Evolutionary conservation across 2,329 filamentous ascomycete species (phyloP).

Genomic region (Fusarium chuoi): DNA sequence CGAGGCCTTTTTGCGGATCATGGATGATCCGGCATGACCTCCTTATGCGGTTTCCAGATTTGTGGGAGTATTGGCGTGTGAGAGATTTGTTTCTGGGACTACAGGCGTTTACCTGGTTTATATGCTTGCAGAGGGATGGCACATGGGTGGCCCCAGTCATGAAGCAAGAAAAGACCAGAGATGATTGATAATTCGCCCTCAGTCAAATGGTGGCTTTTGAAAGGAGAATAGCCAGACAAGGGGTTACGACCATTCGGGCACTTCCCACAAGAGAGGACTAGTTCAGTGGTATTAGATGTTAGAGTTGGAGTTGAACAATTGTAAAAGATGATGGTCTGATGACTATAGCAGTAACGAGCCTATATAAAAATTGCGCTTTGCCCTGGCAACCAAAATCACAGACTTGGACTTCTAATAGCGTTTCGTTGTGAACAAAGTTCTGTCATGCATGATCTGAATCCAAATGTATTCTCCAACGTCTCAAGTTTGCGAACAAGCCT

Average conservation of each 20-base stretch:
- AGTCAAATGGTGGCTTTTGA: background rate
- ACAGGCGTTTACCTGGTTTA: slow-evolving; percentile 26
- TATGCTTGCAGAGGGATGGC: slow-evolving; percentile 7
- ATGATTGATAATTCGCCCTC: background rate
- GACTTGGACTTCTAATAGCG: background rate
- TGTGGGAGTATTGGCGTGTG: slow-evolving; percentile 40
- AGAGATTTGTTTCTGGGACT: slow-evolving; percentile 27
- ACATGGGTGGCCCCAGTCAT: background rate
- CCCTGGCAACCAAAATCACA: background rate
- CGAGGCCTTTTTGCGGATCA: slow-evolving; percentile 25
- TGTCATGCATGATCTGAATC: background rate
- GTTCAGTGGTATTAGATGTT: slow-evolving; percentile 27
- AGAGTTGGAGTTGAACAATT: slow-evolving; percentile 38
- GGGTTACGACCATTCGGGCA: slow-evolving; percentile 8
- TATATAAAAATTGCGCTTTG: background rate
- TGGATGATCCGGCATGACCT: slow-evolving; percentile 29
- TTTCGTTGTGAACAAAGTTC: background rate
- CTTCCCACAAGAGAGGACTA: slow-evolving; percentile 1
- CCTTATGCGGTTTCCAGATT: slow-evolving; percentile 19
- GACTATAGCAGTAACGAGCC: background rate
- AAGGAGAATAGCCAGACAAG: slow-evolving; percentile 3
- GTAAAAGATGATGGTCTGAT: slow-evolving; percentile 32
- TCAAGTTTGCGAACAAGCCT: background rate
- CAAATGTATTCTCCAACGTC: background rate
- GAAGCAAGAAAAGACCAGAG: slow-evolving; percentile 18